A percentile compares a stretch with the other conserved stretches of the same genome.
Evolutionary conservation across 208 protist genomes (phyloP).

Genomic region (Porcisia hertigi): DNA sequence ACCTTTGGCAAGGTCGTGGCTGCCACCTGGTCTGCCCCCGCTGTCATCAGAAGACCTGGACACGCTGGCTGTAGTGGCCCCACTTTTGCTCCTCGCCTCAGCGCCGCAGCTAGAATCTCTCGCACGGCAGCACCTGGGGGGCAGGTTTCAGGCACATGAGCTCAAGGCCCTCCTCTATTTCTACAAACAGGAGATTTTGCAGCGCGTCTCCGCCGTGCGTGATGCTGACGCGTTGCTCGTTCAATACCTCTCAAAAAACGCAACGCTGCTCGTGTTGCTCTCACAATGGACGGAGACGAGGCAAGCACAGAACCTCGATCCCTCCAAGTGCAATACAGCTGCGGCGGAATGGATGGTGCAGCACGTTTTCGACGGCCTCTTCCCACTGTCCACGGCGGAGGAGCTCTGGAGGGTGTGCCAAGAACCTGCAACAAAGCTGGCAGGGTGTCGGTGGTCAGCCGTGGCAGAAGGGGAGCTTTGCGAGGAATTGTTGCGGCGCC

Average conservation of each 20-base stretch:
- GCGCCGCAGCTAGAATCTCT: constrained; percentile 55
- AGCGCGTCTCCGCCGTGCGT: constrained; percentile 13
- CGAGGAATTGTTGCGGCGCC: constrained; percentile 24
- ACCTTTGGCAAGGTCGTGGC: constrained; percentile 11
- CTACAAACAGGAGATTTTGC: constrained; percentile 36
- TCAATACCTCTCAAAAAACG: constrained; percentile 33
- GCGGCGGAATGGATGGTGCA: constrained; percentile 23
- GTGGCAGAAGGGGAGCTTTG: constrained; percentile 67
- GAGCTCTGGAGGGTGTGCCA: constrained; percentile 42
- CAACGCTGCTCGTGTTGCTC: constrained; percentile 35
- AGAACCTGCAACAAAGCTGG: constrained; percentile 26
- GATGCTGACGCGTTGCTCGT: constrained; percentile 33
- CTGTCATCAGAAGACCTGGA: constrained; percentile 30
- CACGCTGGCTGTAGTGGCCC: constrained; percentile 44
- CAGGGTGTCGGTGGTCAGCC: constrained; percentile 46
- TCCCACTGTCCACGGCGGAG: constrained; percentile 22
- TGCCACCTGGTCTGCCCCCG: constrained; percentile 14
- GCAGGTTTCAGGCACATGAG: constrained; percentile 44
- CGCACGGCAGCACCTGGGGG: constrained; percentile 31
- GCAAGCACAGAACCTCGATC: neutral
- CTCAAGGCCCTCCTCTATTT: constrained; percentile 52
- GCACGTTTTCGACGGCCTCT: constrained; percentile 50
- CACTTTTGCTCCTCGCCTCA: constrained; percentile 45
- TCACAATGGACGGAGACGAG: constrained; percentile 10
- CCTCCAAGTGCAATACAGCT: neutral